Evolutionary conservation across 208 protist species (phyloP), one percentile per base, ranked within the genome.

Genomic region (Leishmania braziliensis): DNA sequence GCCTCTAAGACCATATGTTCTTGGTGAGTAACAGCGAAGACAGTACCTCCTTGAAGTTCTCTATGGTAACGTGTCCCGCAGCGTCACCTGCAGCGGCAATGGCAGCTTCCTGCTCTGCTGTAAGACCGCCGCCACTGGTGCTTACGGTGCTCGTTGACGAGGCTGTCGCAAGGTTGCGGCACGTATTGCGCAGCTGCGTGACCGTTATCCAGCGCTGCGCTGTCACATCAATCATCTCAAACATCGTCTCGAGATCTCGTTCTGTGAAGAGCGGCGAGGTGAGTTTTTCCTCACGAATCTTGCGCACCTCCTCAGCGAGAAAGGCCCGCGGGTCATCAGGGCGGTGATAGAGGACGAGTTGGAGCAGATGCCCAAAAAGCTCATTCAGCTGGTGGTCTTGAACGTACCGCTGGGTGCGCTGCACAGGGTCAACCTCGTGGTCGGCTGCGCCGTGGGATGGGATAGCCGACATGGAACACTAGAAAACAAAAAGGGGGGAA

Each of bases 241-340:
- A 98, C 93, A 98, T 98, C 20, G 94, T 98, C 78, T 96, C 93
- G 50, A 98, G 83, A 76, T 98, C 95, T 66, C 94, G 80, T 33
- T 98, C 94, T 16, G 77, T 90, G 80, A 98, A 96, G 46, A 98
- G 89, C 12, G 90, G 91, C 6, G 92, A 93, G 33, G 91, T 86
- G 18, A 84, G 82, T 43, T 91, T 92, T 36, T 92, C 76, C 36
- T 93, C 82, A 36, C 90, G 86, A 60, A 98, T 92, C 70, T 89
- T 89, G 18, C 81, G 78, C 60, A 98, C 87, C 76, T 98, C 95
- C 20, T 94, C 76, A 26, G 78, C 74, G 16, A 98, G 80, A 78
- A 98, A 98, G 8, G 74, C 79, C 16, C 93, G 89, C 29, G 95
- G 95, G 58, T 98, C 80, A 18, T 95, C 91, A 0, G 95, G 95